A percentile compares a stretch with the other conserved stretches of the same genome.
These are phyloP conservation scores for Hordeum pubiflorum DNA, from an alignment of 202 grass and related monocot species.

Conservation along the genomic window DNA sequence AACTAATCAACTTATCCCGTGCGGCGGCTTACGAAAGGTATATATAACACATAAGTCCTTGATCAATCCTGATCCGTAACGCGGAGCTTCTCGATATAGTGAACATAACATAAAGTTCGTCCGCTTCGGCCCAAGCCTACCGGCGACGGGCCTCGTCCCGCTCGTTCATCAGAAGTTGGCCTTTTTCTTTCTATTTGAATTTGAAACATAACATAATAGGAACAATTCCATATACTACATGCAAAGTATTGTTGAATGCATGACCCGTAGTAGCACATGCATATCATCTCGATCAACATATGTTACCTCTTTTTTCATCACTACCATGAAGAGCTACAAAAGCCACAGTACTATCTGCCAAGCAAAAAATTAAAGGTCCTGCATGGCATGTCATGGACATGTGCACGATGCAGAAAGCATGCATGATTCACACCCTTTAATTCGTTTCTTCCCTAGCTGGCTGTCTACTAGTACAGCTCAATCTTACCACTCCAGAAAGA, in stretches of 20 bases:
- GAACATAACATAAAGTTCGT: too few species aligned
- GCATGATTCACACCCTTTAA: conserved; percentile 15
- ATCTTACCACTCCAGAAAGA: conserved; percentile 19
- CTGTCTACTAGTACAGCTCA: conserved; percentile 18
- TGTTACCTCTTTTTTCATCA: background rate
- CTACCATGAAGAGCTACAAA: conserved; percentile 13
- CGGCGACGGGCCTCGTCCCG: too few species aligned
- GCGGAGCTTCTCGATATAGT: too few species aligned
- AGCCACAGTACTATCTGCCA: background rate
- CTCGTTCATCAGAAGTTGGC: too few species aligned
- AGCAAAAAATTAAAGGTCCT: conserved; percentile 21
- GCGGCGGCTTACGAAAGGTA: too few species aligned
- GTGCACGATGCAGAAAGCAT: conserved; percentile 39
- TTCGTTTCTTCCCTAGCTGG: background rate
- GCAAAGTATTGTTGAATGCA: too few species aligned
- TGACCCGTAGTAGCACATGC: background rate
- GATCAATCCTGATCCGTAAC: too few species aligned
- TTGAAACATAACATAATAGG: too few species aligned
- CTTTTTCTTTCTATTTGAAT: too few species aligned
- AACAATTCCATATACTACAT: background rate
- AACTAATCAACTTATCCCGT: too few species aligned
- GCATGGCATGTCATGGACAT: conserved; percentile 5
- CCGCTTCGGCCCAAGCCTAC: too few species aligned
- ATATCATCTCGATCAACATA: background rate
- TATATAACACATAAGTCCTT: too few species aligned